These are phyloP conservation scores for Phaffomyces opuntiae DNA, from an alignment of 805 yeast species.

Conservation along the genomic window DNA sequence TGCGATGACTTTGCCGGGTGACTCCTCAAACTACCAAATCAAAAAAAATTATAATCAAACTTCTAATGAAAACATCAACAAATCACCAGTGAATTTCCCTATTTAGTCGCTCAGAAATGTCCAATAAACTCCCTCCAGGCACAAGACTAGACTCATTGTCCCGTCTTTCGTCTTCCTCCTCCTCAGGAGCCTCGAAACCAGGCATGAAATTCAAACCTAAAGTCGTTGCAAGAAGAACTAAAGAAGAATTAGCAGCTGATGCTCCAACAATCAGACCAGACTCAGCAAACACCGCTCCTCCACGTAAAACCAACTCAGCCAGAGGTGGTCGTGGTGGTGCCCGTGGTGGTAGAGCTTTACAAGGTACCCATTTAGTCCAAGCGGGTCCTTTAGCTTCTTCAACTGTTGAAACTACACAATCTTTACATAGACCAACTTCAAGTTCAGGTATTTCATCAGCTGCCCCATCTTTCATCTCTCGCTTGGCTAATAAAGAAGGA, in stretches of 20 bases:
- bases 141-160: conserved; percentile 33
- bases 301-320: conserved; percentile 7
- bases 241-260: conserved; percentile 75
- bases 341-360: conserved; percentile 23
- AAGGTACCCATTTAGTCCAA: conserved; percentile 56
- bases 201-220: conserved; percentile 79
- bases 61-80: background rate
- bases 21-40: background rate
- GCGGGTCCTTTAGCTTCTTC: conserved; percentile 74
- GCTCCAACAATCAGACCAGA: conserved; percentile 39
- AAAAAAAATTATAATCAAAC: background rate
- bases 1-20: conserved; percentile 10
- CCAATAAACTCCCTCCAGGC: conserved; percentile 18
- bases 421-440: background rate
- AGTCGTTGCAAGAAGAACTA: conserved; percentile 73
- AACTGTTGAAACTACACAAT: conserved; percentile 23
- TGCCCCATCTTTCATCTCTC: conserved; percentile 36
- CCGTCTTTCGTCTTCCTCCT: conserved; percentile 16
- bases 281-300: background rate
- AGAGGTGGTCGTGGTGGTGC: conserved; percentile 15
- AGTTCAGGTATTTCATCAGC: conserved; percentile 23
- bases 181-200: conserved; percentile 39
- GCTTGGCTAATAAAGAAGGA: conserved; percentile 24
- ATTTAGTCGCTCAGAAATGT: conserved; percentile 6
- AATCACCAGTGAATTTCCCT: too few species aligned